Evolutionary conservation across 108 stramenopile genomes (phyloP).

Genomic region (Mayamaea pseudoterrestris): DNA sequence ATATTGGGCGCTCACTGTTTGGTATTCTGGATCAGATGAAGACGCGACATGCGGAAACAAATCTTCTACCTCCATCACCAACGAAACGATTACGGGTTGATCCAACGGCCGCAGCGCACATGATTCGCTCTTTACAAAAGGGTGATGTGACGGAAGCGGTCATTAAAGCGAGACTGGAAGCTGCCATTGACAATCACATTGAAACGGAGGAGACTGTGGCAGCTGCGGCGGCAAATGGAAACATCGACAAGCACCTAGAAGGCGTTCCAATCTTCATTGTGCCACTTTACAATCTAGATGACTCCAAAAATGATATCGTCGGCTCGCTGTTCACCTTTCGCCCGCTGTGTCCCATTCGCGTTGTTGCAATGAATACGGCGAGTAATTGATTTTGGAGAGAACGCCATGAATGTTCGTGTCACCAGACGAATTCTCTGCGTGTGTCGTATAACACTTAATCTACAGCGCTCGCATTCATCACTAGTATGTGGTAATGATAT

Average conservation of each 20-base stretch:
- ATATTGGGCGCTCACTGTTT: constrained; percentile 58
- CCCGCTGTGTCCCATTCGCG: constrained; percentile 31
- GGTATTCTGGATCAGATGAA: constrained; percentile 61
- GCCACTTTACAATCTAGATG: constrained; percentile 38
- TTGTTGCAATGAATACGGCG: too few relatives aligned
- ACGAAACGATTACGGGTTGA: constrained; percentile 20
- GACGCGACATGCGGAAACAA: constrained; percentile 43
- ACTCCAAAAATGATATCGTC: constrained; percentile 22
- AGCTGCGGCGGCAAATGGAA: constrained; percentile 9
- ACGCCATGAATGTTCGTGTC: too few relatives aligned
- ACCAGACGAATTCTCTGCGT: too few relatives aligned
- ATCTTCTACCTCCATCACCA: constrained; percentile 13
- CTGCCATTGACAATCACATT: constrained; percentile 50
- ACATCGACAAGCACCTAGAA: constrained; percentile 11
- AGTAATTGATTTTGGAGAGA: too few relatives aligned
- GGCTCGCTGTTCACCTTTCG: constrained; percentile 68
- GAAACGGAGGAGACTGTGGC: constrained; percentile 18
- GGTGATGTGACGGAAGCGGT: constrained; percentile 35
- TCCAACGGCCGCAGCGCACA: neutral
- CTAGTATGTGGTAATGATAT: too few relatives aligned
- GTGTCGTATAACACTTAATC: too few relatives aligned
- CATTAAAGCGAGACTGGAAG: constrained; percentile 31
- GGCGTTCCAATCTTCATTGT: constrained; percentile 39
- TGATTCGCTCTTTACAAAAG: constrained; percentile 30
- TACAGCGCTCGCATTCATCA: too few relatives aligned